phyloP scores from a whole-genome alignment of 768 basidiomycete genomes.

The Lactarius sp. region DNA sequence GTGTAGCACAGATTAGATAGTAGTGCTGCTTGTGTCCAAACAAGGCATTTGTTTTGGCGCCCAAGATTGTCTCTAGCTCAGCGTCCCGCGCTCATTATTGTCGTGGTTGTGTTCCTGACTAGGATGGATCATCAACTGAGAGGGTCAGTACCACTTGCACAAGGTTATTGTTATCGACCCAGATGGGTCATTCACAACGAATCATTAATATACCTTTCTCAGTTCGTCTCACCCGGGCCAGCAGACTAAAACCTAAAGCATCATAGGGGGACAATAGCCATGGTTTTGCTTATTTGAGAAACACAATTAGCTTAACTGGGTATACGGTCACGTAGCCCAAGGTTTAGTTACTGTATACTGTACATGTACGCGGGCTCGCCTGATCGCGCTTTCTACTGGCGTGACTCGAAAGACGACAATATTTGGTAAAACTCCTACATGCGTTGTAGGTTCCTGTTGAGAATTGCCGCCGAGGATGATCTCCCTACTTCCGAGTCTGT shows the following conservation, averaged over 20 bases:
- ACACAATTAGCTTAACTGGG: constrained; percentile 14
- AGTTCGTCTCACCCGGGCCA: too few species aligned
- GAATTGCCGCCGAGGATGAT: not conserved
- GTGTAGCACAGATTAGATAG: constrained; percentile 6
- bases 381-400: not conserved
- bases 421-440: not conserved
- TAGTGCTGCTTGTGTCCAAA: not conserved
- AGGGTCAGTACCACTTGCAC: not conserved
- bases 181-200: not conserved
- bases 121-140: not conserved
- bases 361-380: not conserved
- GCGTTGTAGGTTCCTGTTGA: not conserved
- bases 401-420: not conserved
- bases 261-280: not conserved
- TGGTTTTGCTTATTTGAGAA: not conserved
- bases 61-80: not conserved
- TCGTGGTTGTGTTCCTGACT: not conserved
- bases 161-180: constrained; percentile 13
- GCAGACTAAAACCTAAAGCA: not conserved
- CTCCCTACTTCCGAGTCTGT: not conserved
- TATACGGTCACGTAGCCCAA: not conserved
- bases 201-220: too few species aligned
- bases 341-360: not conserved
- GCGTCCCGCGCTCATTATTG: not conserved
- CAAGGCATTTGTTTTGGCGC: not conserved